Evolutionary conservation across 2,329 filamentous ascomycete genomes (phyloP).

Genomic region (Talaromyces verruculosus): DNA sequence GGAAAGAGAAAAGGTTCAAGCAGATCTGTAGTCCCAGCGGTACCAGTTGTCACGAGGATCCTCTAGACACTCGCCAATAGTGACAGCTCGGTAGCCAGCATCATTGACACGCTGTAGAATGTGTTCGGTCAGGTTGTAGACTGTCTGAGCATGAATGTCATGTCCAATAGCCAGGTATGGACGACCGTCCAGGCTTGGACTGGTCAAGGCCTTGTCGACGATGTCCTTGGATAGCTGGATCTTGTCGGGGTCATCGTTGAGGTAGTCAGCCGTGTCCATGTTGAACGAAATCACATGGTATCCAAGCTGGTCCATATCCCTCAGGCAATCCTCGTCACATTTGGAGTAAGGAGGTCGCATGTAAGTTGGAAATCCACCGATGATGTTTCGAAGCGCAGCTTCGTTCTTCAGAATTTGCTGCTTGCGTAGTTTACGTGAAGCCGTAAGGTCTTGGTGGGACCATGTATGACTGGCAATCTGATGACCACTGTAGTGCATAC

Average conservation of each 20-base stretch:
- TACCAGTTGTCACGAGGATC: constrained; percentile 45
- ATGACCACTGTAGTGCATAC: constrained; percentile 49
- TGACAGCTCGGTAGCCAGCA: constrained; percentile 40
- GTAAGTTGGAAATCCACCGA: constrained; percentile 54
- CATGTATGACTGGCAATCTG: constrained; percentile 56
- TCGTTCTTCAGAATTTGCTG: constrained; percentile 51
- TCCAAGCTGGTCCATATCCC: constrained; percentile 47
- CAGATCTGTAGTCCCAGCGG: constrained; percentile 36
- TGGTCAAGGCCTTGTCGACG: constrained; percentile 37
- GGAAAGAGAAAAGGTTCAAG: neutral
- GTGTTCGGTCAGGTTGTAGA: constrained; percentile 44
- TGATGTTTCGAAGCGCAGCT: constrained; percentile 48
- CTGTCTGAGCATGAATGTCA: constrained; percentile 46
- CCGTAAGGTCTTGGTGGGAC: constrained; percentile 50
- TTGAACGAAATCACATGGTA: constrained; percentile 53
- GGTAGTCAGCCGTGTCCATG: constrained; percentile 51
- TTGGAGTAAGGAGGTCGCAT: constrained; percentile 55
- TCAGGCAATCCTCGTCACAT: constrained; percentile 40
- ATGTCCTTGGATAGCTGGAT: constrained; percentile 44
- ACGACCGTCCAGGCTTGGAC: constrained; percentile 28
- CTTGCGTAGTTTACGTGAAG: constrained; percentile 36
- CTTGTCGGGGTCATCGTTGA: constrained; percentile 37
- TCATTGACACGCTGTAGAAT: constrained; percentile 37
- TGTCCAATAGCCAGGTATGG: constrained; percentile 45
- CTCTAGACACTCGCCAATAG: constrained; percentile 46